Percentiles rank a stretch among this genome's conserved stretches.
Evolutionary conservation across 2,329 filamentous ascomycete genomes (phyloP).

Genomic region (Alternaria infectoria): DNA sequence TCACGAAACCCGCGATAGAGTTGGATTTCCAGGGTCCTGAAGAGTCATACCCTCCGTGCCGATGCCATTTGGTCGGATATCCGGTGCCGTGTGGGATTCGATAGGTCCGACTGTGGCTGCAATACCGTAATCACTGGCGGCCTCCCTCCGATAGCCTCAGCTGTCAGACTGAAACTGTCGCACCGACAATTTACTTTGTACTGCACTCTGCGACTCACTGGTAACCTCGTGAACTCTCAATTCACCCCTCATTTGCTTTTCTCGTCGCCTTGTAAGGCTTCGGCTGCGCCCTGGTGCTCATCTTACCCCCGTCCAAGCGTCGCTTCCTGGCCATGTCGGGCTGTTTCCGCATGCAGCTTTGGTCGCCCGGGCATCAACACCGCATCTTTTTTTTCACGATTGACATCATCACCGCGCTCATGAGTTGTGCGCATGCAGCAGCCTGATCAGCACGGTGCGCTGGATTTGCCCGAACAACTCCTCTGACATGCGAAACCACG

Average conservation of each 20-base stretch:
- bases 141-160: background rate
- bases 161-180: background rate
- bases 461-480: background rate
- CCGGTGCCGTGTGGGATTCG: background rate
- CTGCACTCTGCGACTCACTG: background rate
- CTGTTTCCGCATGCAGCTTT: constrained; percentile 4
- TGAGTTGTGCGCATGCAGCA: background rate
- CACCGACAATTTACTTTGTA: background rate
- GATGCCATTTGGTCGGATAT: background rate
- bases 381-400: background rate
- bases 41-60: constrained; percentile 4
- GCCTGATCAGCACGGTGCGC: background rate
- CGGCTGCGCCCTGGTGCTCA: background rate
- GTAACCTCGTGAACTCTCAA: background rate
- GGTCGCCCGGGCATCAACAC: constrained; percentile 13
- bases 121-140: background rate
- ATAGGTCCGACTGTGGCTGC: background rate
- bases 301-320: background rate
- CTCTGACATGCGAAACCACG: background rate
- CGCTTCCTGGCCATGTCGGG: background rate
- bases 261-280: constrained; percentile 5
- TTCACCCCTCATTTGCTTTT: constrained; percentile 5
- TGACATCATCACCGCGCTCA: constrained; percentile 8
- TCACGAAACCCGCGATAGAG: constrained; percentile 16
- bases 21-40: background rate